Evolutionary conservation across 257 asterid genomes (phyloP), one percentile per base, ranked within the genome.

Genomic region (Misopates orontium): DNA sequence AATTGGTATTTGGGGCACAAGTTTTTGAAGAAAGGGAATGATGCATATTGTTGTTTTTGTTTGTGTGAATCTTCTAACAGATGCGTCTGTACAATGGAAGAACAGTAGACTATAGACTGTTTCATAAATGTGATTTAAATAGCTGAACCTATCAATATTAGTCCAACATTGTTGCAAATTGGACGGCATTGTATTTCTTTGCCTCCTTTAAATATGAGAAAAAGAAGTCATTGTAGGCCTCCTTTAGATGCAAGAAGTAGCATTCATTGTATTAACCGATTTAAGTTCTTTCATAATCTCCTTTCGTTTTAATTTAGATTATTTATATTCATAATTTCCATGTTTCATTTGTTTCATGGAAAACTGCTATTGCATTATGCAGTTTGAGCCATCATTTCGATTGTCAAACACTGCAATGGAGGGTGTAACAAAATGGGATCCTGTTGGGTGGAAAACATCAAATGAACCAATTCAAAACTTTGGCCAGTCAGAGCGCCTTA

Each of bases 341-440:
- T 62, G 14, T 59, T 66, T n/a, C 36, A 10, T 23, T 49, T 49
- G 17, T 61, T 51, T 56, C 25, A 50, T n/a, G n/a, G n/a, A n/a
- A 66, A 51, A 64, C 28, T 17, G 11, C 62, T 32, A 64, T 67
- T 18, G 44, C 40, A 25, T 18, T 31, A 13, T 72, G 76, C 83
- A 82, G 86, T 63, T 75, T 23, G 81, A 75, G 45, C 80, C 85
- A 1, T 60, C 81, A 20, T 76, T 72, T 50, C 84, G 71, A 39
- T 49, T 68, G 20, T 73, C 79, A 4, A 72, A 78, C 80, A 62
- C 80, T 18, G 85, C 78, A 48, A 82, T 83, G 85, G 94, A 86
- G 72, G 90, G 87, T 32, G 83, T 81, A 20, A 86, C 90, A 0
- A 86, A 86, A 74, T 85, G 93, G 93, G 93, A 81, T 60, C 90